phyloP scores from a whole-genome alignment of 305 asterid species.

The Solanum hybrid region DNA sequence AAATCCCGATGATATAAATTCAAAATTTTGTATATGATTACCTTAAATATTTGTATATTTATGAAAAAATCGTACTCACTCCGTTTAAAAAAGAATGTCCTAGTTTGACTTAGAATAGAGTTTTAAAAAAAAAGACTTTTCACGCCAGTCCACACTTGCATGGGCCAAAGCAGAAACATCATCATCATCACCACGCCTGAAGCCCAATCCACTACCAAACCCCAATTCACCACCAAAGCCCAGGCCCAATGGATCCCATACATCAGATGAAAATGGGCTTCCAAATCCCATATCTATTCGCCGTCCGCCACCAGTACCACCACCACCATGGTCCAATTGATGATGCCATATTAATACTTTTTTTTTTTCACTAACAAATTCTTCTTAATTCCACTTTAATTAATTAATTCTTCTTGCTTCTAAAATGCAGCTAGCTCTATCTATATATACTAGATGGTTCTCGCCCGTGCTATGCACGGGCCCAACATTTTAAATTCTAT shows the following conservation, averaged over 20 bases:
- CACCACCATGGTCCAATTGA: not conserved
- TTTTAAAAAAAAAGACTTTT: too few species aligned
- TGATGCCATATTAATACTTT: not conserved
- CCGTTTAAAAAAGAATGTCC: too few species aligned
- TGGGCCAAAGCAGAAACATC: constrained; percentile 23
- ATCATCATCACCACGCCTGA: not conserved
- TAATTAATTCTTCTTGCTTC: not conserved
- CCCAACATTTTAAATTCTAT: too few species aligned
- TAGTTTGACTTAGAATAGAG: too few species aligned
- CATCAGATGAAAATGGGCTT: constrained; percentile 11
- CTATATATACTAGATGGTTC: not conserved
- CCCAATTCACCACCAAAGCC: not conserved
- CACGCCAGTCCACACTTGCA: constrained; percentile 6
- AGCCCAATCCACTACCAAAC: not conserved
- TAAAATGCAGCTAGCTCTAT: not conserved
- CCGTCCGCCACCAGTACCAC: not conserved
- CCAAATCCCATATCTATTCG: not conserved
- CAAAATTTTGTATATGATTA: too few species aligned
- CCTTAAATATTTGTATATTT: too few species aligned
- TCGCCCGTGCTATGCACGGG: too few species aligned
- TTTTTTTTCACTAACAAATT: not conserved
- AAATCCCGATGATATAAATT: too few species aligned
- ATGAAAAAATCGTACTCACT: too few species aligned
- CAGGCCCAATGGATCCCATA: constrained; percentile 17
- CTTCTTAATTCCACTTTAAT: not conserved